Evolutionary conservation across 495 filamentous ascomycete genomes (phyloP).

Genomic region (Gamarada debralockiae): DNA sequence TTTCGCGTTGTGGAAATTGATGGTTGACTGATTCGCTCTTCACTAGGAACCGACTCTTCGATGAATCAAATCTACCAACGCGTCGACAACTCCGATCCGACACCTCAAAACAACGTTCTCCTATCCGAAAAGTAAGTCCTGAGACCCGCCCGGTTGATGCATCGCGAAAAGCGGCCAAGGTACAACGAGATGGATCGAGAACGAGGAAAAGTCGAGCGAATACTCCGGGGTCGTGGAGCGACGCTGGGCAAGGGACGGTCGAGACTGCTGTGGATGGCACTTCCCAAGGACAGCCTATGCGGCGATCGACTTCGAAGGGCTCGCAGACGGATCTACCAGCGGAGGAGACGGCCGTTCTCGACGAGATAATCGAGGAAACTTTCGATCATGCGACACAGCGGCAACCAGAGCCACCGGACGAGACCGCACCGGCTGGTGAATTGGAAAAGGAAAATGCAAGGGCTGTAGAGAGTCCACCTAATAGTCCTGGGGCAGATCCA

Average conservation of each 20-base stretch:
- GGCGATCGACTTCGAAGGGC: constrained; percentile 22
- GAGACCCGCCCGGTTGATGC: constrained; percentile 22
- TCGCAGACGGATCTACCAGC: constrained; percentile 21
- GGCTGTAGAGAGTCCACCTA: constrained; percentile 17
- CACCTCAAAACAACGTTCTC: constrained; percentile 28
- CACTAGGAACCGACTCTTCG: constrained; percentile 65
- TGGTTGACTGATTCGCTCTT: constrained; percentile 13
- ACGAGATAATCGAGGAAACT: constrained; percentile 16
- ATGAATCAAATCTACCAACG: constrained; percentile 65
- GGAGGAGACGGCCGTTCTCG: constrained; percentile 13
- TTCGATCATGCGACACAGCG: constrained; percentile 16
- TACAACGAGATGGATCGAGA: constrained; percentile 22
- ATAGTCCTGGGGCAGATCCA: constrained; percentile 27
- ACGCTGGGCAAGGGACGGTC: constrained; percentile 10
- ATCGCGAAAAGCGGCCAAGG: constrained; percentile 21
- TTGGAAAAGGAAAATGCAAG: constrained; percentile 20
- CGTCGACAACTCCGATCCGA: constrained; percentile 43
- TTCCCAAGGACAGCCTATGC: constrained; percentile 11
- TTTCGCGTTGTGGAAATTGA: constrained; percentile 23
- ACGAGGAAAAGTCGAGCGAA: constrained; percentile 18
- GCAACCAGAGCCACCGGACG: constrained; percentile 7
- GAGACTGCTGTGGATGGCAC: constrained; percentile 13
- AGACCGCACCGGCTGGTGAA: constrained; percentile 51
- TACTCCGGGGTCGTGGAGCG: constrained; percentile 17
- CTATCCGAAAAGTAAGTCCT: constrained; percentile 23